Percentiles rank a stretch among this genome's conserved stretches.
phyloP scores from a whole-genome alignment of 2,329 filamentous ascomycete species.

The Colletotrichum horii region DNA sequence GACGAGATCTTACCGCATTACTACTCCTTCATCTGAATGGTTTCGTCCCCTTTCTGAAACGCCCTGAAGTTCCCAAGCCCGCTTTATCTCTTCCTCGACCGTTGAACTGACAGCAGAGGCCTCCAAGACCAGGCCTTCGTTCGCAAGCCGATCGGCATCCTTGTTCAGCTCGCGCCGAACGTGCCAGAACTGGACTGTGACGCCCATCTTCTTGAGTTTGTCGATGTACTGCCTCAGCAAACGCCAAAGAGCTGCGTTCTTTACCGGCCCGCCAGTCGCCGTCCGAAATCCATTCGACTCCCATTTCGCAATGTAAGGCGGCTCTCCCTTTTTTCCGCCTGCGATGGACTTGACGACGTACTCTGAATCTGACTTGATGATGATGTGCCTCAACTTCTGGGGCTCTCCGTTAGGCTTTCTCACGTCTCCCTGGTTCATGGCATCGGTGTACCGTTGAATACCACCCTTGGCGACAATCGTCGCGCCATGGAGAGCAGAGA shows the following conservation, averaged over 20 bases:
- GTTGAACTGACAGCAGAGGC: not conserved
- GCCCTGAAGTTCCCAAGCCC: not conserved
- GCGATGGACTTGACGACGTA: not conserved
- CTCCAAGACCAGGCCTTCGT: not conserved
- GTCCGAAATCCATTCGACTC: not conserved
- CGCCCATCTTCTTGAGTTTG: not conserved
- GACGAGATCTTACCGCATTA: not conserved
- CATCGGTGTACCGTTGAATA: not conserved
- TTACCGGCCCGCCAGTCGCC: not conserved
- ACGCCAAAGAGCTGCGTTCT: not conserved
- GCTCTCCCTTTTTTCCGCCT: not conserved
- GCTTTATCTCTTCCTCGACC: not conserved
- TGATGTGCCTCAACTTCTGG: not conserved
- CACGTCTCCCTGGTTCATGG: not conserved
- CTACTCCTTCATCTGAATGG: not conserved
- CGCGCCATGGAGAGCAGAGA: not conserved
- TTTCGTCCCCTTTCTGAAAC: not conserved
- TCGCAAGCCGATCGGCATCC: not conserved
- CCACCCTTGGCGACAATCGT: not conserved
- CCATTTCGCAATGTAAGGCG: not conserved
- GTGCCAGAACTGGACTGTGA: not conserved
- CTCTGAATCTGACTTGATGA: not conserved
- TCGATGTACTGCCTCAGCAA: not conserved
- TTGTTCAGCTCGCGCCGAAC: not conserved
- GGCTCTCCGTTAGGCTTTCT: rapidly evolving